A percentile compares a stretch with the other conserved stretches of the same genome.
These are phyloP conservation scores for Fusarium miscanthi DNA, from an alignment of 2,329 filamentous ascomycete genomes.

Conservation along the genomic window DNA sequence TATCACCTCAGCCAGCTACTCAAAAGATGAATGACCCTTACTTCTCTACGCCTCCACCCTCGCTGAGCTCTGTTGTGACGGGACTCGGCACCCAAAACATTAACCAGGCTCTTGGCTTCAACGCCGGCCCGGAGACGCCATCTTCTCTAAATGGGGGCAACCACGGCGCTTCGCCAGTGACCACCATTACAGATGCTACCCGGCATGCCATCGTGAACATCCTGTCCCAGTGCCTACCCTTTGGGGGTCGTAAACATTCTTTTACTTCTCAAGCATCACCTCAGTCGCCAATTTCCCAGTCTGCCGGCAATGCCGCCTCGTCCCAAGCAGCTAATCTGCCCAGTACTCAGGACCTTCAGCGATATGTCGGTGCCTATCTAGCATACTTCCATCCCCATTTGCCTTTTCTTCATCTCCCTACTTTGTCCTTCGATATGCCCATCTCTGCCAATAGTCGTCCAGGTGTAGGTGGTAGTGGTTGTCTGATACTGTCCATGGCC, in stretches of 20 bases:
- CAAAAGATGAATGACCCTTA: conserved; percentile 79
- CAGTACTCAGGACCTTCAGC: conserved; percentile 85
- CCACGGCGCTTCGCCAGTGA: conserved; percentile 67
- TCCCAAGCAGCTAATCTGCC: conserved; percentile 72
- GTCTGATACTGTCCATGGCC: conserved; percentile 84
- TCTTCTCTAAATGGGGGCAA: conserved; percentile 76
- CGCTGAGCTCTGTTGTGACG: conserved; percentile 76
- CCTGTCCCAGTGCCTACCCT: conserved; percentile 66
- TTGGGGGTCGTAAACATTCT: conserved; percentile 73
- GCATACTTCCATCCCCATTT: conserved; percentile 93
- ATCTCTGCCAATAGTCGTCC: conserved; percentile 72
- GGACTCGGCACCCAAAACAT: conserved; percentile 70
- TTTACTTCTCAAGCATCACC: conserved; percentile 67
- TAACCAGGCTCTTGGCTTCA: conserved; percentile 74
- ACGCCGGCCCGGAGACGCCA: conserved; percentile 75
- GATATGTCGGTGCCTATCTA: conserved; percentile 90
- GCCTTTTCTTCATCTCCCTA: conserved; percentile 93
- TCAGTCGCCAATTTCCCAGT: conserved; percentile 63
- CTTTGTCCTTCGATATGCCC: conserved; percentile 87
- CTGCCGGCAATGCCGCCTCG: conserved; percentile 60
- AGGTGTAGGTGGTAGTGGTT: conserved; percentile 81
- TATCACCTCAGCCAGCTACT: conserved; percentile 80
- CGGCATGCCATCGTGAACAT: conserved; percentile 70
- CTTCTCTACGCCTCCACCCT: conserved; percentile 81
- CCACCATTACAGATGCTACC: conserved; percentile 73